Conservation (phyloP, 805 yeast genomes). For the Wickerhamiella galacta region DNA sequence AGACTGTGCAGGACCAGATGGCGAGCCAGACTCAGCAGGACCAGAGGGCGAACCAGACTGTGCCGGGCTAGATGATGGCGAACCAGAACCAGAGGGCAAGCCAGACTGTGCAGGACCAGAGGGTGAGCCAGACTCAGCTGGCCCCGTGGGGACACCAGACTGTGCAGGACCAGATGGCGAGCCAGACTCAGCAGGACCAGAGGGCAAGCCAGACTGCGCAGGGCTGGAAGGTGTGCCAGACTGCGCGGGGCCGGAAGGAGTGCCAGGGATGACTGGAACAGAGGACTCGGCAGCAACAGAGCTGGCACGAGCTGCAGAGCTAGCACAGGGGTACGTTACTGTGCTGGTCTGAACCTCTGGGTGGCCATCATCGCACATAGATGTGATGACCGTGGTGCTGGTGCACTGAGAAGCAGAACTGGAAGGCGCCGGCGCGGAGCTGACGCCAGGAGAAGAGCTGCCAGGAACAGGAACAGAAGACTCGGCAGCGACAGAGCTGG, state of each 20-base stretch:
- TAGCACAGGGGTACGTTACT: too few species aligned
- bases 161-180: background rate
- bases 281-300: too few species aligned
- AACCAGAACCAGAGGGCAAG: background rate
- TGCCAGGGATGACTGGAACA: too few species aligned
- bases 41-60: background rate
- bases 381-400: too few species aligned
- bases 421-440: background rate
- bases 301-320: too few species aligned
- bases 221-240: background rate
- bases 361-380: too few species aligned
- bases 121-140: background rate
- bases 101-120: background rate
- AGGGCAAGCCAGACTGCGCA: background rate
- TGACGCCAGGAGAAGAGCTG: background rate
- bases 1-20: background rate
- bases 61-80: background rate
- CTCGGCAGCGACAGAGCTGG: too few species aligned
- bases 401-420: background rate
- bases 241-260: background rate
- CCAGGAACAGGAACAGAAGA: background rate
- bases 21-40: background rate
- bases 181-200: background rate
- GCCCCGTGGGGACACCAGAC: background rate
- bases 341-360: too few species aligned